Conservation (phyloP, 768 basidiomycete genomes). For the Rhodotorula taiwanensis region DNA sequence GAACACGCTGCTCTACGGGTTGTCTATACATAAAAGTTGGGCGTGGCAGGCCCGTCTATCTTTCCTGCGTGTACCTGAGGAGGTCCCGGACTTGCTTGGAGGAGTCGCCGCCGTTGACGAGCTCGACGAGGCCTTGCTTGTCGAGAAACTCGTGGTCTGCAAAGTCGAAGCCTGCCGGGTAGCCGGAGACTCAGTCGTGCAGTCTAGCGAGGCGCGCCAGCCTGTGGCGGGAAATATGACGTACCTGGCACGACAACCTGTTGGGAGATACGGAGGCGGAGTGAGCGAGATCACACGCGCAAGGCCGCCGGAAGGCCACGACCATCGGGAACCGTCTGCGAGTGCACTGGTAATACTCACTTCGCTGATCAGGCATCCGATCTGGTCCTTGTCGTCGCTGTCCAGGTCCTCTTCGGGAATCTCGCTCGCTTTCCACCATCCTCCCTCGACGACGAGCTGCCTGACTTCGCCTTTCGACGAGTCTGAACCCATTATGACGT, state of each 20-base stretch:
- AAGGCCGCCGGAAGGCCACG: too few relatives aligned
- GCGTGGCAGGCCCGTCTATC: too few relatives aligned
- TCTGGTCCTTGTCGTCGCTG: slow-evolving; percentile 33
- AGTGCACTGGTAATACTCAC: too few relatives aligned
- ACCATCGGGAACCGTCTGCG: too few relatives aligned
- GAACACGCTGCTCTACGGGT: too few relatives aligned
- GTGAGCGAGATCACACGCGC: too few relatives aligned
- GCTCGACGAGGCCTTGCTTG: slow-evolving; percentile 42
- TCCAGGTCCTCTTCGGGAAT: slow-evolving; percentile 43
- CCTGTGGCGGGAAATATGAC: not conserved
- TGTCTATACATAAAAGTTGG: too few relatives aligned
- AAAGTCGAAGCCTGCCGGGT: slow-evolving; percentile 48
- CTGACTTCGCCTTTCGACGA: slow-evolving; percentile 47
- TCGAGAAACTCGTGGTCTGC: slow-evolving; percentile 53
- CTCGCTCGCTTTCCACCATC: slow-evolving; percentile 45
- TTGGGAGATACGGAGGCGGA: too few relatives aligned
- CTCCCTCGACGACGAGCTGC: slow-evolving; percentile 23
- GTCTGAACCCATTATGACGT: slow-evolving; percentile 50
- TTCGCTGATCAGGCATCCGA: slow-evolving; percentile 49
- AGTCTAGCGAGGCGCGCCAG: not conserved
- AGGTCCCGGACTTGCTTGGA: slow-evolving; percentile 23
- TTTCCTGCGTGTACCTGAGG: not conserved
- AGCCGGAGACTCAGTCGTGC: not conserved
- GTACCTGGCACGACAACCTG: slow-evolving; percentile 55
- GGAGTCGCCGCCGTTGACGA: slow-evolving; percentile 45